Base-by-base conservation (phyloP, 2,329 filamentous ascomycete genomes). In the Atkinsonella hypoxylon region DNA sequence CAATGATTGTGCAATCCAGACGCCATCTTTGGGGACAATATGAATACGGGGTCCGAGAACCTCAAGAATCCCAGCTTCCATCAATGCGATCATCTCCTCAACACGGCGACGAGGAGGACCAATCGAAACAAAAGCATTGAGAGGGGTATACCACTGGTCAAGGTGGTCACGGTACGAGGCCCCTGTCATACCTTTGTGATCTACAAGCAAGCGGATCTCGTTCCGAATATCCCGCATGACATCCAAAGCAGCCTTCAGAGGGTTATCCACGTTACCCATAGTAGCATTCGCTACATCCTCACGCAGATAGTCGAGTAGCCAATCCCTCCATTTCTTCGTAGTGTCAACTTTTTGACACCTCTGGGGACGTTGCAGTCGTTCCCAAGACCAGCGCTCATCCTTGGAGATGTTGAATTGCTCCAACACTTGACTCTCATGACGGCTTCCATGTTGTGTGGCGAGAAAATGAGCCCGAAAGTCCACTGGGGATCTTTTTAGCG, bases 211-310 rank as follows among this genome's bases (percentile, higher is more conserved):
- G 26, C 50, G 50, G 9, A 52, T 30, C 31, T 52, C 50, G 4
- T 52, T 52, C n/a, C 50, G 34, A 8, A 49, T 46, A 26, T 52
- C 50, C 6, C 50, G 50, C 47, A 52, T 32, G 12, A 52, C 50
- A 32, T 52, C 50, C 18, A 52, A 15, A 2, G 50, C 50, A 4
- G 50, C 43, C n/a, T 52, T 52, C 18, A 52, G 11, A 1, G 50
- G 50, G 10, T 47, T 48, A 39, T 48, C 41, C 10, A 52, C 10
- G 7, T 52, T 52, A 2, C 50, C 50, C 3, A 42, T 20, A 22
- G 32, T 44, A 6, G 50, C 50, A 22, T 52, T 42, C 3, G n/a
- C 36, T 9, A 43, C 50, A 22, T 52, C 50, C 10, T 41, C 3
- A 7, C 26, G 41, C 18, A 52, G 42, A 34, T 52, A 46, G 2